Percentiles rank a stretch among this genome's conserved stretches.
Conservation (phyloP, 2,329 filamentous ascomycete species). For the Phialocephala sp. region DNA sequence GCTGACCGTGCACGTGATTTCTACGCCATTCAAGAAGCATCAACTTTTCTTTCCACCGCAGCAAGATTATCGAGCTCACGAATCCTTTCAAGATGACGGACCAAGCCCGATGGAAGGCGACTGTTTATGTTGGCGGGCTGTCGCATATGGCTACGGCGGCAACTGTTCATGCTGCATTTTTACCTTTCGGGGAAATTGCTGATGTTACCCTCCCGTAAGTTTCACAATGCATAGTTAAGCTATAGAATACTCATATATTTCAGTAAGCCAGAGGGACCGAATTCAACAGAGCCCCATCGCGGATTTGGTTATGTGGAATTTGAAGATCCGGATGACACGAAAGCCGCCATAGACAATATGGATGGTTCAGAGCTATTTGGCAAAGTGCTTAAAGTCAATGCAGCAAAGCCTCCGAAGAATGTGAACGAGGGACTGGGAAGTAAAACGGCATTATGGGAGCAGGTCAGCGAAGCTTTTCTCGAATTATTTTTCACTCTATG, state of each 20-base stretch:
- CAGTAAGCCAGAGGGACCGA: slow-evolving; percentile 78
- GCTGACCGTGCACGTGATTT: slow-evolving; percentile 4
- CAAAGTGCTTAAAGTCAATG: slow-evolving; percentile 86
- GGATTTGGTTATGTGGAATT: slow-evolving; percentile 98
- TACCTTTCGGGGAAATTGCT: slow-evolving; percentile 95
- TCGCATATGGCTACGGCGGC: slow-evolving; percentile 76
- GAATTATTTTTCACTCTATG: slow-evolving; percentile 9
- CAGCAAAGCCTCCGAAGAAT: slow-evolving; percentile 91
- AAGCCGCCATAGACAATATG: slow-evolving; percentile 99
- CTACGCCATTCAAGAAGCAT: slow-evolving; percentile 3
- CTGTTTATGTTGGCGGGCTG: slow-evolving; percentile 90
- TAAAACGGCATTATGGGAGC: slow-evolving; percentile 95
- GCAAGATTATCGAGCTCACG: neutral
- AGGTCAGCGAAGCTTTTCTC: slow-evolving; percentile 64
- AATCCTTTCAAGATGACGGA: slow-evolving; percentile 70
- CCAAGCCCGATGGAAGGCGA: slow-evolving; percentile 82
- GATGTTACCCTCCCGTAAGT: slow-evolving; percentile 79
- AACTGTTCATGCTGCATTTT: slow-evolving; percentile 86
- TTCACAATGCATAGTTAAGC: neutral
- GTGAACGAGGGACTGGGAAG: slow-evolving; percentile 86
- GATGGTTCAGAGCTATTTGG: slow-evolving; percentile 96
- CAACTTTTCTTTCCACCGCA: neutral
- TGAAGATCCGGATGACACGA: slow-evolving; percentile 82
- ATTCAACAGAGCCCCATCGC: slow-evolving; percentile 78
- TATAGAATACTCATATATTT: slow-evolving; percentile 18